A percentile compares a stretch with the other conserved stretches of the same genome.
phyloP scores from a whole-genome alignment of 495 filamentous ascomycete species.

The Paragyromitra xinjiangensis region DNA sequence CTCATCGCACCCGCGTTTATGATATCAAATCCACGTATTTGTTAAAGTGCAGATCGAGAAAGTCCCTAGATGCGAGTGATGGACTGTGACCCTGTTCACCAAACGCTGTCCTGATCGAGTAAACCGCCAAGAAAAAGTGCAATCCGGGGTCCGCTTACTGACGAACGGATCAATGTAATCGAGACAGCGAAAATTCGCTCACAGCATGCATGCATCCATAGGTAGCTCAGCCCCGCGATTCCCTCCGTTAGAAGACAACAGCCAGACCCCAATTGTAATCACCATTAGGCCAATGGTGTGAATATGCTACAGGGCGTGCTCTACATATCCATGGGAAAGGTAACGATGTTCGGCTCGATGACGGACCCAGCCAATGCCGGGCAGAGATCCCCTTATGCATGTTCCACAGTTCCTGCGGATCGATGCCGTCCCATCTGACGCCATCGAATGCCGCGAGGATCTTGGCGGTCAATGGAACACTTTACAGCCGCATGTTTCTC shows the following conservation, averaged over 20 bases:
- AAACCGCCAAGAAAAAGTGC: neutral
- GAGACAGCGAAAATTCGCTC: neutral
- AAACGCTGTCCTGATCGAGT: neutral
- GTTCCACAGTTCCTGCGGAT: slow-evolving; percentile 2
- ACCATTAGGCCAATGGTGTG: neutral
- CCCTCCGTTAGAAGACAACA: neutral
- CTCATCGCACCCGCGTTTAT: too few species aligned
- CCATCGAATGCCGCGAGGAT: neutral
- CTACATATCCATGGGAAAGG: neutral
- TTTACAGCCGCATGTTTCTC: neutral
- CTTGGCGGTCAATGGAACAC: neutral
- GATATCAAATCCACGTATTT: too few species aligned
- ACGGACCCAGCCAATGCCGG: neutral
- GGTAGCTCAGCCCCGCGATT: neutral
- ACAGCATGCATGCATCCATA: too few species aligned
- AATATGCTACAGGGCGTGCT: too few species aligned
- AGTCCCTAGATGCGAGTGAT: slow-evolving; percentile 1
- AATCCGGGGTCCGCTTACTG: neutral
- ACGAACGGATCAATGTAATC: neutral
- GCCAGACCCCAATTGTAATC: neutral
- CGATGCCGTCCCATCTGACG: neutral
- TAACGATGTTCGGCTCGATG: neutral
- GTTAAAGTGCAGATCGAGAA: too few species aligned
- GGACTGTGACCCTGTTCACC: neutral
- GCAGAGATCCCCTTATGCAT: neutral